Conservation (phyloP, 352 stramenopile species). For the Globisporangium apiculatum region DNA sequence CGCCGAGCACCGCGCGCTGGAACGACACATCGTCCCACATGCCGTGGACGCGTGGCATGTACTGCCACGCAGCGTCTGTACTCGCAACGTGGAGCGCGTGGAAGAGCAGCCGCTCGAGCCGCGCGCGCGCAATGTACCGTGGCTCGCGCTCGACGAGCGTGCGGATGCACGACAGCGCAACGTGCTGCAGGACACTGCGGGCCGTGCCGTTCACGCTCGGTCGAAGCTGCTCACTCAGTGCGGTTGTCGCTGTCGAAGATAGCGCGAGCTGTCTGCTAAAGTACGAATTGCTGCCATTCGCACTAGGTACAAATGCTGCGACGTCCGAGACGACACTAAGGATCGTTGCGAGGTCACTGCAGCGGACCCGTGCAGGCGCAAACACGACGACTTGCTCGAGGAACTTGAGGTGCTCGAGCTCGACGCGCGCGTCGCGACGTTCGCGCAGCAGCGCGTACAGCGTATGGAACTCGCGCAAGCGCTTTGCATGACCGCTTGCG, state of each 20-base stretch:
- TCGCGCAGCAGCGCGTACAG: constrained; percentile 68
- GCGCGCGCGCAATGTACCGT: constrained; percentile 45
- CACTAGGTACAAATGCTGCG: neutral
- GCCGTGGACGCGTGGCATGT: constrained; percentile 54
- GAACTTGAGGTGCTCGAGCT: constrained; percentile 76
- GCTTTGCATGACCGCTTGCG: constrained; percentile 20
- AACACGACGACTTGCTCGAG: constrained; percentile 83
- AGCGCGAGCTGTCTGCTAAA: constrained; percentile 7
- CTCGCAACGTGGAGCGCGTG: constrained; percentile 70
- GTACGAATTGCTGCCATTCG: neutral
- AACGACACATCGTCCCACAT: constrained; percentile 67
- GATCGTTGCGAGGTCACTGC: constrained; percentile 49
- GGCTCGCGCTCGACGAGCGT: constrained; percentile 76
- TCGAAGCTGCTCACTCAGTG: constrained; percentile 16
- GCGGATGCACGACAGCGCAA: constrained; percentile 66
- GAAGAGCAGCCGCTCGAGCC: constrained; percentile 67
- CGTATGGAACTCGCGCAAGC: constrained; percentile 59
- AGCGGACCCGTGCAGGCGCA: constrained; percentile 50
- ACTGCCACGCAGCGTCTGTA: constrained; percentile 49
- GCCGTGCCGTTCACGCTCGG: constrained; percentile 46
- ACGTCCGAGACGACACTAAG: constrained; percentile 49
- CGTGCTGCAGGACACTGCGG: constrained; percentile 62
- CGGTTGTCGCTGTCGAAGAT: constrained; percentile 16
- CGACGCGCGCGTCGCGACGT: constrained; percentile 56
- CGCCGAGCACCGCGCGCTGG: neutral